These are phyloP conservation scores for Fusarium clavum DNA, from an alignment of 2,329 filamentous ascomycete genomes.

Conservation along the genomic window DNA sequence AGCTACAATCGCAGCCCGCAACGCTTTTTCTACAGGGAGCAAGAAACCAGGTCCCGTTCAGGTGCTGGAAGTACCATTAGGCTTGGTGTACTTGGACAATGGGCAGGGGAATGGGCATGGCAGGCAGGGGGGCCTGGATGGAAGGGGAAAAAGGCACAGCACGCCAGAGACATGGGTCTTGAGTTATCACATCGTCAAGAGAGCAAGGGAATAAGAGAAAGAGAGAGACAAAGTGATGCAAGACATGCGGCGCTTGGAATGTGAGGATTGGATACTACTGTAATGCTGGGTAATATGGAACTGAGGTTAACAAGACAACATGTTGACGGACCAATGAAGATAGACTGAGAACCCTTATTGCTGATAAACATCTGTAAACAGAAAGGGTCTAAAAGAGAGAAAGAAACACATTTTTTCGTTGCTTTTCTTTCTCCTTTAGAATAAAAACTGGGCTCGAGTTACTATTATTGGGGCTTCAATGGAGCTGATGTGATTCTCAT, in stretches of 20 bases:
- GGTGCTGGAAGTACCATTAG: slow-evolving; percentile 16
- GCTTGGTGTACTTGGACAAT: slow-evolving; percentile 18
- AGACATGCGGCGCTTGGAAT: slow-evolving; percentile 38
- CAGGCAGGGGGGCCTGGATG: slow-evolving; percentile 36
- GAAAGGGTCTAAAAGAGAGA: not conserved
- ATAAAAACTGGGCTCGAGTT: slow-evolving; percentile 9
- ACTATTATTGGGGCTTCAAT: slow-evolving; percentile 3
- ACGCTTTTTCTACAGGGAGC: slow-evolving; percentile 20
- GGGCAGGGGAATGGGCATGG: slow-evolving; percentile 32
- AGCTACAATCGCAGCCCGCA: slow-evolving; percentile 22
- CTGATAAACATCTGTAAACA: not conserved
- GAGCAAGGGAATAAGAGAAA: not conserved
- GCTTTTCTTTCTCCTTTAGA: not conserved
- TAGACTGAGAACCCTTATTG: not conserved
- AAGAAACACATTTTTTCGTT: not conserved
- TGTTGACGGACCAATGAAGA: not conserved
- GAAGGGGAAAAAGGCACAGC: slow-evolving; percentile 25
- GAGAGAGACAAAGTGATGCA: slow-evolving; percentile 38
- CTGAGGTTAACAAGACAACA: not conserved
- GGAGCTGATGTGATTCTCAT: slow-evolving; percentile 33
- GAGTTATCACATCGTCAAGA: slow-evolving; percentile 2
- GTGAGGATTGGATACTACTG: not conserved
- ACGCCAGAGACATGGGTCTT: slow-evolving; percentile 41
- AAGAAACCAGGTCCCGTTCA: slow-evolving; percentile 4
- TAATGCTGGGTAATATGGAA: not conserved